Base-by-base conservation (phyloP, 2,329 filamentous ascomycete genomes). In the Pseudogymnoascus sp. region DNA sequence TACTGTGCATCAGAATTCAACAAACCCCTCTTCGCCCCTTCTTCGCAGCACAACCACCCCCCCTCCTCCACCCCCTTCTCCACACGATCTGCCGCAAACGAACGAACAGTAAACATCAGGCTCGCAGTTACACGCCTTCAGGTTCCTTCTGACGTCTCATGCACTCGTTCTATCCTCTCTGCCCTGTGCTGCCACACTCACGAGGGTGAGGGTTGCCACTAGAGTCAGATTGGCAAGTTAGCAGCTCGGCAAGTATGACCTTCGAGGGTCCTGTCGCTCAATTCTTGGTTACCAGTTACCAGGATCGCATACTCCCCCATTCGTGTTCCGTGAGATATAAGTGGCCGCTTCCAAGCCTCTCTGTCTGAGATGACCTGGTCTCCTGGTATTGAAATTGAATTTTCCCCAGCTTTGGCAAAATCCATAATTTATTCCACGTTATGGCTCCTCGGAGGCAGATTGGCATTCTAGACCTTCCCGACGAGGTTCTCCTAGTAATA, bases 401-500 rank as follows among this genome's bases (percentile, higher is more conserved):
- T 53, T 53, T 53, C 47, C n/a, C 47, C 47, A 53, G 47, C 47
- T 31, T 53, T 53, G 47, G 47, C 47, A 53, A 31, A 53, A 53
- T 31, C 47, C 47, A 53, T 53, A 53, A 53, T 53, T 53, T 53
- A 53, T 53, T 10, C 24, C 47, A 53, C 47, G 47, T 53, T 53
- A 53, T 53, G 47, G 47, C 47, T 53, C 47, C 47, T 53, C 47
- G 47, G 24, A 31, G 47, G 47, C 47, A 53, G 47, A 53, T 53
- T 53, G 47, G 47, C 47, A 53, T 53, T 53, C 47, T 53, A 53
- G 47, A 53, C 47, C 47, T 53, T 53, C 47, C 47, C 11, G 47
- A 53, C 47, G 47, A 53, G 47, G 47, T 53, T 53, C 47, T 53
- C 47, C 47, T 53, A 53, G 47, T 53, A 53, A 53, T 53, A 16